A percentile compares a stretch with the other conserved stretches of the same genome.
Conservation (phyloP, 192 early-diverging fungal species). For the Pilaira anomala region DNA sequence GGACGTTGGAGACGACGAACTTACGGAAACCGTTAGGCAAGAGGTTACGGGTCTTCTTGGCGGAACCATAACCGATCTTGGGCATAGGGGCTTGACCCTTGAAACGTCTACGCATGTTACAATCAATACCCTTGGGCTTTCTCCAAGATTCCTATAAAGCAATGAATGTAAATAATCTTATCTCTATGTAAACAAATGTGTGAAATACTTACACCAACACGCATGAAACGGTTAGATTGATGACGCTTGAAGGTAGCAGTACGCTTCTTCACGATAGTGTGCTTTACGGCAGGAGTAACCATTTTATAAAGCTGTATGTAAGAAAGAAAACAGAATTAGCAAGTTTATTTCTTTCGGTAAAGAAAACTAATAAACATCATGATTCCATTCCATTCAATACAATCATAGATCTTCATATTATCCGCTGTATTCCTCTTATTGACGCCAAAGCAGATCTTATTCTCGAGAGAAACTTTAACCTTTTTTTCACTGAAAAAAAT, state of each 20-base stretch:
- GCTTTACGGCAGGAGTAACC: slow-evolving; percentile 92
- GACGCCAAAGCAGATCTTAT: too few species aligned
- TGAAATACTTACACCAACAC: slow-evolving; percentile 69
- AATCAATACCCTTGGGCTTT: slow-evolving; percentile 99
- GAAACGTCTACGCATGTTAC: slow-evolving; percentile 95
- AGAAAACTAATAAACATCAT: too few species aligned
- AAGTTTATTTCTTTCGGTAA: too few species aligned
- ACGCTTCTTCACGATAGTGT: slow-evolving; percentile 99
- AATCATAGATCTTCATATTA: too few species aligned
- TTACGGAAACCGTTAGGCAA: slow-evolving; percentile 99
- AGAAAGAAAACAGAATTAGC: too few species aligned
- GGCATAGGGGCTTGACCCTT: slow-evolving; percentile 97
- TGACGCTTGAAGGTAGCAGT: slow-evolving; percentile 94
- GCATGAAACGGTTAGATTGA: slow-evolving; percentile 98
- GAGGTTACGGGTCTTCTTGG: slow-evolving; percentile 93
- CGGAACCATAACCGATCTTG: slow-evolving; percentile 99
- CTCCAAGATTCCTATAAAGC: slow-evolving; percentile 87
- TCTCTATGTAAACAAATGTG: neutral
- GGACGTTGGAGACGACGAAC: slow-evolving; percentile 89
- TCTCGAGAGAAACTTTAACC: too few species aligned
- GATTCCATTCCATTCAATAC: too few species aligned
- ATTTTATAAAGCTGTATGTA: slow-evolving; percentile 51
- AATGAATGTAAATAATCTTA: neutral
- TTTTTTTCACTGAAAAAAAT: too few species aligned
- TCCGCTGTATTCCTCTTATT: too few species aligned